Evolutionary conservation across 1,284 basidiomycete species (phyloP).

Genomic region (Heterobasidion occidentale): DNA sequence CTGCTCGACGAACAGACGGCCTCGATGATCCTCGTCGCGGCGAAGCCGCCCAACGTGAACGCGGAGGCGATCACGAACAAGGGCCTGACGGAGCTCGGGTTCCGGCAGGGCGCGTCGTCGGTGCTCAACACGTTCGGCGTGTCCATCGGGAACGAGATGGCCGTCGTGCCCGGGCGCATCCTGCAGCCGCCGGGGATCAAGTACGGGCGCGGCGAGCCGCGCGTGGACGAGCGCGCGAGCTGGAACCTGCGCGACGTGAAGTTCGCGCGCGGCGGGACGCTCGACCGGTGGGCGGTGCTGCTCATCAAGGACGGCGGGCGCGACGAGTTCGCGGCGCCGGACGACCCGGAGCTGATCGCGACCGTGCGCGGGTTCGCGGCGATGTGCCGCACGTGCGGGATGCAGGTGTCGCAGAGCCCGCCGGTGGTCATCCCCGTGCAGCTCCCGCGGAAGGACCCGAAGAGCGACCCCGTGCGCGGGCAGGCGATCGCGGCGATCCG

Average conservation of each 20-base stretch:
- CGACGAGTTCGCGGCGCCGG: conserved; percentile 35
- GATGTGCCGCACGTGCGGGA: conserved; percentile 56
- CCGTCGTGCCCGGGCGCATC: conserved; percentile 65
- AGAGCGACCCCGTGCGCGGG: conserved; percentile 38
- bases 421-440: conserved; percentile 28
- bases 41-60: conserved; percentile 61
- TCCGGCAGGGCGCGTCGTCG: conserved; percentile 31
- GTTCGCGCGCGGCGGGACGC: conserved; percentile 45
- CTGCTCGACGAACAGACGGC: conserved; percentile 61
- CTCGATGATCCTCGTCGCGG: conserved; percentile 60
- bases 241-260: conserved; percentile 65
- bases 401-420: conserved; percentile 31
- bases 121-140: conserved; percentile 50
- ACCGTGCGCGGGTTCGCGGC: conserved; percentile 39
- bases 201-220: conserved; percentile 40
- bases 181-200: conserved; percentile 49
- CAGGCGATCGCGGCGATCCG: conserved; percentile 33
- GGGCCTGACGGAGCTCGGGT: conserved; percentile 58
- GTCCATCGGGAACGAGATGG: conserved; percentile 55
- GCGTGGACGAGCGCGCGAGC: conserved; percentile 51
- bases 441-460: conserved; percentile 34
- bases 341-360: conserved; percentile 40
- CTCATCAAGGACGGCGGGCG: conserved; percentile 46
- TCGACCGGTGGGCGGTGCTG: conserved; percentile 57
- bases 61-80: conserved; percentile 45